Conservation (phyloP, 2,329 filamentous ascomycete species). For the Zopfia rhizophila region DNA sequence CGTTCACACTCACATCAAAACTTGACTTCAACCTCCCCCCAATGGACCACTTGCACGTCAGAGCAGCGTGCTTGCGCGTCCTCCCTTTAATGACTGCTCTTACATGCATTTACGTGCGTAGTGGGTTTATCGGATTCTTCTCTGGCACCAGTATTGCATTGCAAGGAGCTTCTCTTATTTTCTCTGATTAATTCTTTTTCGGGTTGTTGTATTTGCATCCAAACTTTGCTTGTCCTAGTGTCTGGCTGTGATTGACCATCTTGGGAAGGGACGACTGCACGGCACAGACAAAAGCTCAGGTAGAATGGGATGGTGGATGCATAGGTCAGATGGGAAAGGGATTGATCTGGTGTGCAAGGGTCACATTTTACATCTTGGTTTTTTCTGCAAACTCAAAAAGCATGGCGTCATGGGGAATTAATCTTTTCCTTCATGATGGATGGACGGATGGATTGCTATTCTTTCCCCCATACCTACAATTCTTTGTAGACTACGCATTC, state of each 20-base stretch:
- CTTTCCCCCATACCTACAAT: conserved; percentile 2
- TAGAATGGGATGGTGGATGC: conserved; percentile 1
- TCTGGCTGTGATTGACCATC: not conserved
- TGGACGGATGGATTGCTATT: conserved; percentile 15
- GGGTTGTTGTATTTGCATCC: conserved; percentile 27
- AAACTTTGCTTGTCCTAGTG: not conserved
- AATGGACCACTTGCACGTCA: conserved; percentile 20
- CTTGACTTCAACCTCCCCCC: not conserved
- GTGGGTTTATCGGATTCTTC: conserved; percentile 23
- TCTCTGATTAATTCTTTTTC: conserved; percentile 28
- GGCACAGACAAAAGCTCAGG: not conserved
- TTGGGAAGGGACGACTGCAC: not conserved
- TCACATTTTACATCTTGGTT: conserved; percentile 1
- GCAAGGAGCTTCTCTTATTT: conserved; percentile 20
- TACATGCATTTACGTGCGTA: conserved; percentile 47
- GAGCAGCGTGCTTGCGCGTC: conserved; percentile 15
- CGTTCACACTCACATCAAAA: not conserved
- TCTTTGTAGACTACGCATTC: conserved; percentile 34
- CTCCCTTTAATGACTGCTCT: conserved; percentile 36
- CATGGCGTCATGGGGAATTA: conserved; percentile 30
- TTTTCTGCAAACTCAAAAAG: conserved; percentile 23
- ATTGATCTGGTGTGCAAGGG: not conserved
- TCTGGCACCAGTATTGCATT: conserved; percentile 27
- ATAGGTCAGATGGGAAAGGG: conserved; percentile 4
- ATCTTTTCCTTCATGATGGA: conserved; percentile 6